A percentile compares a stretch with the other conserved stretches of the same genome.
These are phyloP conservation scores for Fraxinus latifolia DNA, from an alignment of 305 asterid species.

Conservation along the genomic window DNA sequence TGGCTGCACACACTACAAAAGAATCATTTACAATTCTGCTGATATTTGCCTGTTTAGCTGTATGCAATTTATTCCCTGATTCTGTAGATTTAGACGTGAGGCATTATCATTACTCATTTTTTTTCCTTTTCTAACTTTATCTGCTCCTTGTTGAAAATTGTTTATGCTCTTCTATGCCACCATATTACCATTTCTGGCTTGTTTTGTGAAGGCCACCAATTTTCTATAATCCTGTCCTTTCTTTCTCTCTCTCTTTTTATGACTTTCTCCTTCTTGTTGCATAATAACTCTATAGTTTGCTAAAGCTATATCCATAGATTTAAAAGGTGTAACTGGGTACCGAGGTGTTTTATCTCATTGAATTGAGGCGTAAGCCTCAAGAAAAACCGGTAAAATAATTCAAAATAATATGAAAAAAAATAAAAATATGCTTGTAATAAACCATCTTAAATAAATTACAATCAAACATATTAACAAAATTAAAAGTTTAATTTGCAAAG, in stretches of 20 bases:
- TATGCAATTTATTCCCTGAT: background rate
- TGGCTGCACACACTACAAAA: background rate
- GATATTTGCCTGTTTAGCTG: background rate
- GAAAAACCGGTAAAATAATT: background rate
- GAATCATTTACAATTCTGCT: background rate
- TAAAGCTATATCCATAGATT: background rate
- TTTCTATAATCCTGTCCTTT: background rate
- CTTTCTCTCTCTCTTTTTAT: background rate
- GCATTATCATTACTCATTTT: background rate
- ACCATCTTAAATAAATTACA: background rate
- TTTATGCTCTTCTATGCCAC: background rate
- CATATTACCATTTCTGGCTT: background rate
- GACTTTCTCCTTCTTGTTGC: background rate
- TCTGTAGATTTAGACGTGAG: background rate
- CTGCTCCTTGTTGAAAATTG: background rate
- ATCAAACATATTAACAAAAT: background rate
- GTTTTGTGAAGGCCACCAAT: background rate
- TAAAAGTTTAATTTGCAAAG: background rate
- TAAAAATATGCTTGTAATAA: background rate
- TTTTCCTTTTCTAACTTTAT: conserved; percentile 2
- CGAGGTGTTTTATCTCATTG: background rate
- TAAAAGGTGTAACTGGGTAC: background rate
- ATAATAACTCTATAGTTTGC: background rate
- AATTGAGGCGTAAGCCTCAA: background rate
- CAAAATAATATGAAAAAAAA: background rate